These are phyloP conservation scores for Discostella stelligeroides DNA, from an alignment of 108 stramenopile species.

Conservation along the genomic window DNA sequence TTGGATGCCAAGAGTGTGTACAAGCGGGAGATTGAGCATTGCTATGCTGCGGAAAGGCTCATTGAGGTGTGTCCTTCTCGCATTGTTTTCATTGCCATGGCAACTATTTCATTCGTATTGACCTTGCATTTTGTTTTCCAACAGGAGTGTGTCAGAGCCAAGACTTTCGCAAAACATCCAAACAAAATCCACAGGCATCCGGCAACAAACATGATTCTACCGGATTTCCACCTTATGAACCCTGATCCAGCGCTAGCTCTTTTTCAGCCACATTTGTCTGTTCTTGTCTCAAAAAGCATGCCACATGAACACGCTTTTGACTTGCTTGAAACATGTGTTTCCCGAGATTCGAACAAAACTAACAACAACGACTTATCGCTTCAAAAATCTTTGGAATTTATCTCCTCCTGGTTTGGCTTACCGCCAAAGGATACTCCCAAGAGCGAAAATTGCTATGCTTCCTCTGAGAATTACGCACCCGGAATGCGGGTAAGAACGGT, in stretches of 20 bases:
- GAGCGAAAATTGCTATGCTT: constrained; percentile 31
- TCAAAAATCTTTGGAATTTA: constrained; percentile 75
- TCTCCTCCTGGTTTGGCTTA: constrained; percentile 76
- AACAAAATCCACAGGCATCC: constrained; percentile 33
- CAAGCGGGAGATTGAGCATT: constrained; percentile 68
- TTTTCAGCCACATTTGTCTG: constrained; percentile 66
- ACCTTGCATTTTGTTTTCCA: neutral
- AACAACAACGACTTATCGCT: constrained; percentile 39
- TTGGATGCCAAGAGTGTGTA: constrained; percentile 62
- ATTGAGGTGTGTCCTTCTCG: constrained; percentile 45
- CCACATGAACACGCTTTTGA: constrained; percentile 61
- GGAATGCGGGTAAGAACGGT: constrained; percentile 74
- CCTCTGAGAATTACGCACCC: constrained; percentile 58
- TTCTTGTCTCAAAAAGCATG: constrained; percentile 50
- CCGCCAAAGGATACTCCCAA: constrained; percentile 49
- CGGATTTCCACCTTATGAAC: constrained; percentile 47
- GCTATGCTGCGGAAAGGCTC: constrained; percentile 51
- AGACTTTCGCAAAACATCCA: constrained; percentile 55
- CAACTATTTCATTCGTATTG: neutral
- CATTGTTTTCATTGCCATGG: neutral
- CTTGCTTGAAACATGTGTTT: constrained; percentile 43
- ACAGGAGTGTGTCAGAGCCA: constrained; percentile 67
- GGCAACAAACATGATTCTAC: constrained; percentile 40
- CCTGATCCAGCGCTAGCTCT: constrained; percentile 56
- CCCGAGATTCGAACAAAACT: constrained; percentile 16